Conservation (phyloP, 73 alveolate species). For the Paramecium sexaurelia region DNA sequence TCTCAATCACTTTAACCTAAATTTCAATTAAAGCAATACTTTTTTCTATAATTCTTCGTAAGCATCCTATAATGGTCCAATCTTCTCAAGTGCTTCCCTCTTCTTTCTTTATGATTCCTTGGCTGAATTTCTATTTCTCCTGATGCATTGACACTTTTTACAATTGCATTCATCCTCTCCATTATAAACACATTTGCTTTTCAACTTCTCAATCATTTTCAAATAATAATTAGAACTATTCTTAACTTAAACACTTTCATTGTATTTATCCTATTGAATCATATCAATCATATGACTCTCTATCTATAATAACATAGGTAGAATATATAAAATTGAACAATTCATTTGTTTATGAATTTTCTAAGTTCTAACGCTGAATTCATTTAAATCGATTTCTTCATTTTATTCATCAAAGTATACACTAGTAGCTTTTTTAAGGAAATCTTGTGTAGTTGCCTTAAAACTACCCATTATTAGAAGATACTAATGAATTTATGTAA, state of each 20-base stretch:
- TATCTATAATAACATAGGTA: not conserved
- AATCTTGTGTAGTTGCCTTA: conserved; percentile 43
- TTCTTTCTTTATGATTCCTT: conserved; percentile 66
- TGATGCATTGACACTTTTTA: conserved; percentile 62
- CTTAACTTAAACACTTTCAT: not conserved
- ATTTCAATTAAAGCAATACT: not conserved
- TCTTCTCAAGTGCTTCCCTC: conserved; percentile 63
- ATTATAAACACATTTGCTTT: conserved; percentile 64
- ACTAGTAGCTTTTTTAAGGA: conserved; percentile 4
- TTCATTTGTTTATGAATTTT: conserved; percentile 29
- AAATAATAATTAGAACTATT: conserved; percentile 63
- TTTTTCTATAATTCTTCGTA: conserved; percentile 53
- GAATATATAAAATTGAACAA: not conserved
- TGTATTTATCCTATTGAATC: not conserved
- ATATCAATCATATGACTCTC: conserved; percentile 23
- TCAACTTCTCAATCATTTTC: conserved; percentile 59
- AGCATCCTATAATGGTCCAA: conserved; percentile 61
- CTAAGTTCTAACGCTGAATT: not conserved
- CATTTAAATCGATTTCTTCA: not conserved
- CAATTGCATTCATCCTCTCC: conserved; percentile 68
- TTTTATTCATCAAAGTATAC: conserved; percentile 17
- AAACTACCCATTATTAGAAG: conserved; percentile 49
- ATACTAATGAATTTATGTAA: not conserved
- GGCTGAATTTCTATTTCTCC: conserved; percentile 69
- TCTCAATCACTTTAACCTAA: conserved; percentile 23